phyloP scores from a whole-genome alignment of 129 eudicot species.

The Mikania micrantha region DNA sequence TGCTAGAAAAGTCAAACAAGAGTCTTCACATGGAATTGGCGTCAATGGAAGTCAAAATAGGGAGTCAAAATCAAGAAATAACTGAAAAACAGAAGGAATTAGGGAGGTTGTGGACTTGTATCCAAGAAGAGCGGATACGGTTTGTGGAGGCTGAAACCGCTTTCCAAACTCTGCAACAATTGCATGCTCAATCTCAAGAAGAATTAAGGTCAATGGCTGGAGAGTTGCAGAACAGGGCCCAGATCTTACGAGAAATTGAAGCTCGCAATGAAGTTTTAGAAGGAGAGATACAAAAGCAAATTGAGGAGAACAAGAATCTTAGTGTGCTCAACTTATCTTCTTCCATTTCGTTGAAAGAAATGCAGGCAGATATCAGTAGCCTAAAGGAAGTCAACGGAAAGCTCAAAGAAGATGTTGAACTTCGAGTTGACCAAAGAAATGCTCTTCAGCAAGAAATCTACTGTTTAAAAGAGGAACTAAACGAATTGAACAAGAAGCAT shows the following conservation, averaged over 20 bases:
- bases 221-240: conserved; percentile 61
- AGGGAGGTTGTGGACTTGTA: conserved; percentile 79
- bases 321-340: conserved; percentile 52
- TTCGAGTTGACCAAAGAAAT: conserved; percentile 73
- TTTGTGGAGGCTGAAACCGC: conserved; percentile 90
- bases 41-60: conserved; percentile 47
- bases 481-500: conserved; percentile 48
- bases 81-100: conserved; percentile 82
- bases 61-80: conserved; percentile 58
- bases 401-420: conserved; percentile 73
- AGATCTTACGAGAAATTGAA: conserved; percentile 45
- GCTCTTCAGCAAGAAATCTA: conserved; percentile 94
- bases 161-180: conserved; percentile 65
- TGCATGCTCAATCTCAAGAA: conserved; percentile 83
- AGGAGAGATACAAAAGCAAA: conserved; percentile 50
- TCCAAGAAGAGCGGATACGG: conserved; percentile 89
- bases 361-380: conserved; percentile 56
- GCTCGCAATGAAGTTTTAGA: conserved; percentile 43
- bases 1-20: conserved; percentile 58
- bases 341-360: conserved; percentile 36
- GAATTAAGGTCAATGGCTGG: conserved; percentile 58
- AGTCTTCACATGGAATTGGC: conserved; percentile 65
- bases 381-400: conserved; percentile 57
- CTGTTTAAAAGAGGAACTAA: conserved; percentile 78
- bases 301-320: conserved; percentile 66